Conservation (phyloP, 257 asterid genomes). For the Ocimum tenuiflorum region DNA sequence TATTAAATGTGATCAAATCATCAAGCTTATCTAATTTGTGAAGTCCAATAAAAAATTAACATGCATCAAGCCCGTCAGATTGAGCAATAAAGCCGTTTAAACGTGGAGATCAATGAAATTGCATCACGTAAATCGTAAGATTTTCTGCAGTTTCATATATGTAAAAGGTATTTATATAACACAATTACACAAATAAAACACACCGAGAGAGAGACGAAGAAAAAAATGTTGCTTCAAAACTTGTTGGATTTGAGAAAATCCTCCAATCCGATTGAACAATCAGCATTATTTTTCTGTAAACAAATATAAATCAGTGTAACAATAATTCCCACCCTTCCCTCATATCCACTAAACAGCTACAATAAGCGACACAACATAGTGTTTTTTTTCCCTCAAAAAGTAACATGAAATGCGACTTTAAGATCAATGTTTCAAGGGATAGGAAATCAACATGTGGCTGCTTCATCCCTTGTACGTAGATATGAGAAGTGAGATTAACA, state of each 20-base stretch:
- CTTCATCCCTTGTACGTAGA: background rate
- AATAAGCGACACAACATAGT: background rate
- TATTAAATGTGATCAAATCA: too few relatives aligned
- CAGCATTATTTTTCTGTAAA: background rate
- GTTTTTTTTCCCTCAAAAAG: background rate
- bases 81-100: too few relatives aligned
- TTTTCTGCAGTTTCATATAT: too few relatives aligned
- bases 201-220: too few relatives aligned
- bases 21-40: too few relatives aligned
- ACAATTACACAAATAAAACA: too few relatives aligned
- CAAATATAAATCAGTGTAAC: background rate
- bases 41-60: too few relatives aligned
- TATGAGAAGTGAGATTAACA: too few relatives aligned
- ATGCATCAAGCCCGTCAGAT: too few relatives aligned
- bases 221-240: background rate
- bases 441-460: background rate
- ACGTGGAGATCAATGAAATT: too few relatives aligned
- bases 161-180: too few relatives aligned
- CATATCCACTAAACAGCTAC: slow-evolving; percentile 8
- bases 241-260: background rate
- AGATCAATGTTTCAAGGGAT: background rate
- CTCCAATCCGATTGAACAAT: background rate
- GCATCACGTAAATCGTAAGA: too few relatives aligned
- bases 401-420: background rate
- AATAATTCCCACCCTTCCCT: background rate